Base-by-base conservation (phyloP, 1,284 basidiomycete species). In the Pseudozyma sp. region DNA sequence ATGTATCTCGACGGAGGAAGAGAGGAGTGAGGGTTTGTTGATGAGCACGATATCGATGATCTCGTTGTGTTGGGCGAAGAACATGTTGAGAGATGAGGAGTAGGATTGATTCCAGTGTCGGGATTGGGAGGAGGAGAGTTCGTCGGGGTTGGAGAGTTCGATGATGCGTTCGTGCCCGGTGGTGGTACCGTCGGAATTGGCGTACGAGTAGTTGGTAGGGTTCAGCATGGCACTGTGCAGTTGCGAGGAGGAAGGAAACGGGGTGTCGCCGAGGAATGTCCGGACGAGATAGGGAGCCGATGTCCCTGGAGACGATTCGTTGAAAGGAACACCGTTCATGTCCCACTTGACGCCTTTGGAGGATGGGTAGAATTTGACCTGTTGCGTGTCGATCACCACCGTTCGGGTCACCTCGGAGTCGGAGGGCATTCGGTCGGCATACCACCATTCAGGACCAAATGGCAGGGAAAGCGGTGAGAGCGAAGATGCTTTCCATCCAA, bases 31-130 rank as follows among this genome's bases (percentile, higher is more conserved):
- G 0, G 71, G 59, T 10, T 54, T 48, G 42, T 81, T 81, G 64
- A 81, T 34, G 29, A 81, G 42, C 13, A 81, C 65, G 24, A 81
- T 68, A 34, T 81, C 79, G 4, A 81, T 50, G 8, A 81, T 73
- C 24, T 77, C 69, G 29, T 52, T 44, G 2, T 40, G 7, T 24
- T 37, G 30, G 2, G 72, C 77, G 7, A 81, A 63, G 34, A 59
- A 81, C 46, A 69, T 60, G 55, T 74, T 60, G 11, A 64, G 42
- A 0, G 5, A 1, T 0, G 14, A 19, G 39, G 62, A 58, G 45
- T 68, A 77, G 0, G 42, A 56, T 33, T 77, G 66, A 0, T 7
- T 30, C 59, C 54, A 64, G 0, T 62, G 33, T 0, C 56, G 40
- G 5, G 13, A 2, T n/a, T n/a, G n/a, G 2, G 10, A 34, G 2